A percentile compares a stretch with the other conserved stretches of the same genome.
Evolutionary conservation across 2,329 filamentous ascomycete species (phyloP).

Genomic region (Fusarium miscanthi): DNA sequence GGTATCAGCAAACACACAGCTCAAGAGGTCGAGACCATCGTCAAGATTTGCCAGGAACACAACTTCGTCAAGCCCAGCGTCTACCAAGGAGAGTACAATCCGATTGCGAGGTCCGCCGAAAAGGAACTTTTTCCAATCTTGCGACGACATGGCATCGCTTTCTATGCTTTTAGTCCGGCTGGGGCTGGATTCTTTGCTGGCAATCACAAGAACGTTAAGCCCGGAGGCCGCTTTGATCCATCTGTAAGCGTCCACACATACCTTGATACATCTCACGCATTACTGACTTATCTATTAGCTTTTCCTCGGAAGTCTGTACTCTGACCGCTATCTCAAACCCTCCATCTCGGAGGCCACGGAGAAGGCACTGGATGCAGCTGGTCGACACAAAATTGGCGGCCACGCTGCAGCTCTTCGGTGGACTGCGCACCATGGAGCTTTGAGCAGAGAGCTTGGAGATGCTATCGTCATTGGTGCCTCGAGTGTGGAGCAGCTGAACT

Average conservation of each 20-base stretch:
- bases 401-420: background rate
- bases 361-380: background rate
- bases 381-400: background rate
- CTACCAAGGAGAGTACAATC: background rate
- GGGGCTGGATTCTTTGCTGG: background rate
- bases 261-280: rapidly evolving
- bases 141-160: background rate
- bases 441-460: background rate
- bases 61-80: background rate
- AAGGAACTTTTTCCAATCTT: background rate
- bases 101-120: background rate
- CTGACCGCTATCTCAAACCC: background rate
- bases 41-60: background rate
- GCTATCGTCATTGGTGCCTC: background rate
- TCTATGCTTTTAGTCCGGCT: background rate
- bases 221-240: background rate
- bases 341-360: background rate
- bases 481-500: background rate
- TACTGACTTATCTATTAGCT: background rate
- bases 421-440: background rate
- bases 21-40: background rate
- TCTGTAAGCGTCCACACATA: background rate
- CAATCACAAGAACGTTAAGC: background rate
- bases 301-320: background rate
- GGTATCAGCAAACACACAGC: background rate